phyloP scores from a whole-genome alignment of 1,284 basidiomycete species.

The Malassezia arunalokei region DNA sequence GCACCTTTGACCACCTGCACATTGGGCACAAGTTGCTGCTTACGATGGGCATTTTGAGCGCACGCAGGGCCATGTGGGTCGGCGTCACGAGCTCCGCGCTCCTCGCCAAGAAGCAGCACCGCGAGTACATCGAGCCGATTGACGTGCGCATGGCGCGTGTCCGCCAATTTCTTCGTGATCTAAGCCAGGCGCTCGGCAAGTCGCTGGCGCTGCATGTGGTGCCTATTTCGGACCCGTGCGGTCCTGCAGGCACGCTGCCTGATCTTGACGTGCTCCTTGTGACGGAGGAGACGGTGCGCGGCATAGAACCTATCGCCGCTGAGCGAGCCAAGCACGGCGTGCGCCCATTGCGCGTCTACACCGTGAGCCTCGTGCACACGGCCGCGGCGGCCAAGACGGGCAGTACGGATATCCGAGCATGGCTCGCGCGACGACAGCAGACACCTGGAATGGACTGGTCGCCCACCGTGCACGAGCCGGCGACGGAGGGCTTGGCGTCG shows the following conservation, averaged over 20 bases:
- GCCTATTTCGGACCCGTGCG: conserved; percentile 33
- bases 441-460: background rate
- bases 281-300: conserved; percentile 39
- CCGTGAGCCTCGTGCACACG: conserved; percentile 34
- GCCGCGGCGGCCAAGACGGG: conserved; percentile 37
- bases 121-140: conserved; percentile 60
- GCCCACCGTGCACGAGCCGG: background rate
- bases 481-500: conserved; percentile 16
- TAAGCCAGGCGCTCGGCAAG: conserved; percentile 15
- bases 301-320: conserved; percentile 30
- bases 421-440: conserved; percentile 19
- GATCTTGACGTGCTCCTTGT: conserved; percentile 33
- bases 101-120: conserved; percentile 62
- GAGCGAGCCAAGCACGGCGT: conserved; percentile 26
- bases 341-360: conserved; percentile 20
- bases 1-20: conserved; percentile 94
- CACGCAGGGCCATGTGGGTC: conserved; percentile 67
- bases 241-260: conserved; percentile 35
- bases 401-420: conserved; percentile 39
- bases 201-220: conserved; percentile 25
- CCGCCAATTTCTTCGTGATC: conserved; percentile 26
- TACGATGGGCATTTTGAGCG: conserved; percentile 74
- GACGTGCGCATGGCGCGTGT: conserved; percentile 36
- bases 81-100: conserved; percentile 69
- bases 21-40: conserved; percentile 94